A percentile compares a stretch with the other conserved stretches of the same genome.
These are phyloP conservation scores for Peronospora belbahrii DNA, from an alignment of 352 stramenopile species.

Conservation along the genomic window DNA sequence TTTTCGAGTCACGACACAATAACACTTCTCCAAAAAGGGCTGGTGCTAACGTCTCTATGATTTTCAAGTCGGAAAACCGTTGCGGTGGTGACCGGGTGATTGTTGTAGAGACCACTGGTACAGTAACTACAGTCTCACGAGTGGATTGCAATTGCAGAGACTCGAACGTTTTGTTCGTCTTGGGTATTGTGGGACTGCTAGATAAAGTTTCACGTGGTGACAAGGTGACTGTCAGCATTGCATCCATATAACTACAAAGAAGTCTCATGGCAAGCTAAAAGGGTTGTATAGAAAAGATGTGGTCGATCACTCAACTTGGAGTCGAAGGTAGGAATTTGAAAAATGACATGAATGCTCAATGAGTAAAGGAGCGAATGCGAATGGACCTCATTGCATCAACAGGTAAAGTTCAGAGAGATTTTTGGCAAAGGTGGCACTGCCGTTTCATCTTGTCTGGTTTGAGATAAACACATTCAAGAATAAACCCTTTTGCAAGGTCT, in stretches of 20 bases:
- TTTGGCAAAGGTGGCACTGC: neutral
- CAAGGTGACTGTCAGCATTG: constrained; percentile 22
- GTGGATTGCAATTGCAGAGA: neutral
- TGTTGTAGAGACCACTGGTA: neutral
- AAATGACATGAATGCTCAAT: constrained; percentile 16
- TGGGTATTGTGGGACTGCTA: constrained; percentile 13
- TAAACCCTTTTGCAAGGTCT: too few species aligned
- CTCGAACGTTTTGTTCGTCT: constrained; percentile 8
- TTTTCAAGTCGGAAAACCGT: constrained; percentile 31
- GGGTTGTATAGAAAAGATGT: neutral
- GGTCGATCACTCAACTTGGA: neutral
- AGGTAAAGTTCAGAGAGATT: constrained; percentile 18
- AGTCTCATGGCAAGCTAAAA: constrained; percentile 16
- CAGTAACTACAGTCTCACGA: neutral
- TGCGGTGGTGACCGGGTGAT: constrained; percentile 24
- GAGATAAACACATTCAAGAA: too few species aligned
- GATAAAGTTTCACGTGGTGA: constrained; percentile 3
- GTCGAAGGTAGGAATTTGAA: constrained; percentile 4
- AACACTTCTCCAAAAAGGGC: constrained; percentile 55
- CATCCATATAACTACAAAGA: constrained; percentile 29
- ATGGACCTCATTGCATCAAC: neutral
- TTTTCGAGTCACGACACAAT: constrained; percentile 35
- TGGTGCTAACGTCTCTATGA: constrained; percentile 33
- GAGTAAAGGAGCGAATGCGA: constrained; percentile 5
- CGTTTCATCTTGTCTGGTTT: neutral